These are phyloP conservation scores for Dacryopinax spathularia DNA, from an alignment of 768 basidiomycete species.

Conservation along the genomic window DNA sequence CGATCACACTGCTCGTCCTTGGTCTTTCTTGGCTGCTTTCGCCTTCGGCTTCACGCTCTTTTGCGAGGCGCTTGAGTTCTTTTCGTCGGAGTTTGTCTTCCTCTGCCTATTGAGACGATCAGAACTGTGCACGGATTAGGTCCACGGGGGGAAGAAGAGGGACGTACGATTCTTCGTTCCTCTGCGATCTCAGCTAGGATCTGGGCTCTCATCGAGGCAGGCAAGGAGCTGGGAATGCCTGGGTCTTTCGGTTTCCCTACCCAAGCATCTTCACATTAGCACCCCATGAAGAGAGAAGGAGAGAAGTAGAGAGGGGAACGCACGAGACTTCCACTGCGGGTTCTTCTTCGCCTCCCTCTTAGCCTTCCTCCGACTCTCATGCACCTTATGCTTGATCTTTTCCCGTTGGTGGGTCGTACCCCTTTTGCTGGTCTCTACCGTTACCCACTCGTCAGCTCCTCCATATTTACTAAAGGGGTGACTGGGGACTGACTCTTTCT, in stretches of 20 bases:
- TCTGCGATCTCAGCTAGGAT: slow-evolving; percentile 82
- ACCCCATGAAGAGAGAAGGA: not conserved
- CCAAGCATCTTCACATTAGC: not conserved
- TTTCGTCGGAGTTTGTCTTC: slow-evolving; percentile 31
- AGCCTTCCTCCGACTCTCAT: slow-evolving; percentile 63
- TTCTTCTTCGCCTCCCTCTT: slow-evolving; percentile 65
- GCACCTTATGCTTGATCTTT: slow-evolving; percentile 58
- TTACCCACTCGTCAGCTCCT: not conserved
- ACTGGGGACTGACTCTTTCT: slow-evolving; percentile 16
- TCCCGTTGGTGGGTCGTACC: slow-evolving; percentile 55
- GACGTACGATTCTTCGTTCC: slow-evolving; percentile 54
- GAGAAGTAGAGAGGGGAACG: slow-evolving; percentile 19
- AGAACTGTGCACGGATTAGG: not conserved
- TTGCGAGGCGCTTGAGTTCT: slow-evolving; percentile 45
- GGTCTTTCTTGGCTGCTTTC: too few species aligned
- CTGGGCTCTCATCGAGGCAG: slow-evolving; percentile 68
- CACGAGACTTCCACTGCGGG: slow-evolving; percentile 78
- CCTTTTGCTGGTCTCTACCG: slow-evolving; percentile 70
- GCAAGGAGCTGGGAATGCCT: slow-evolving; percentile 85
- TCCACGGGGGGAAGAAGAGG: not conserved
- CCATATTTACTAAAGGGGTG: not conserved
- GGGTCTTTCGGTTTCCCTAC: slow-evolving; percentile 75
- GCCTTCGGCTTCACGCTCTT: slow-evolving; percentile 23
- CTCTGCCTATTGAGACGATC: slow-evolving; percentile 62
- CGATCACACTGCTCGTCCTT: too few species aligned